Evolutionary conservation across 805 yeast species (phyloP), one percentile per base, ranked within the genome.

Genomic region (Yarrowia yakushimensis): DNA sequence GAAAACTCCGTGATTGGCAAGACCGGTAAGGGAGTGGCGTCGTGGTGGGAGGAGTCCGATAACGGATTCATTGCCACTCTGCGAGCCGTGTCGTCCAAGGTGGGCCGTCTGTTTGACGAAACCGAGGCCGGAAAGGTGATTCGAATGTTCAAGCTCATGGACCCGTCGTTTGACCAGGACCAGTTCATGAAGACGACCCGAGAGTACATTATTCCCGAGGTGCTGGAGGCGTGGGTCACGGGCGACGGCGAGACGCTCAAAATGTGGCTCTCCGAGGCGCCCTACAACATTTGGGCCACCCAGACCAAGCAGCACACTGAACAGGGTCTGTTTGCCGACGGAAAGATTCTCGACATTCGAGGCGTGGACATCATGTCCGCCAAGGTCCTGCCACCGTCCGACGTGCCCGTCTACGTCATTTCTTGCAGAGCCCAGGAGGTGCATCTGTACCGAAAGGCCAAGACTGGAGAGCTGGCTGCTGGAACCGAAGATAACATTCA

Each of bases 381-480:
- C 66, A 91, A 90, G 78, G 78, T 86, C 69, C 81, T 94, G 65
- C 93, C 90, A 70, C 97, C 97, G 36, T 87, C 90, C 68, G 93
- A 93, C 72, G 81, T 85, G 34, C 99, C 99, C 13, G 97, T 93
- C 18, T 77, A 90, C 67, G 97, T 94, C 60, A 89, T 91, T 65
- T 88, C 96, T 55, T 91, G 97, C 72, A 85, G 99, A 74, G 98
- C 97, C 9, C 99, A 94, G 78, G 99, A 94, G 73, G 85, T 96
- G 65, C 93, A 89, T 71, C 78, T 90, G 66, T 94, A 85, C 80
- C 87, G 91, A 79, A 90, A 88, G 73, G 84, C 85, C 66, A 92
- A 92, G 78, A 88, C 97, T 31, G 96, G 96, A 59, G 96, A 93
- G 75, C 81, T 94, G 62, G 96, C 92, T 62, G 99, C 98, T 9